phyloP scores from a whole-genome alignment of 257 asterid species.

The Plantago major region DNA sequence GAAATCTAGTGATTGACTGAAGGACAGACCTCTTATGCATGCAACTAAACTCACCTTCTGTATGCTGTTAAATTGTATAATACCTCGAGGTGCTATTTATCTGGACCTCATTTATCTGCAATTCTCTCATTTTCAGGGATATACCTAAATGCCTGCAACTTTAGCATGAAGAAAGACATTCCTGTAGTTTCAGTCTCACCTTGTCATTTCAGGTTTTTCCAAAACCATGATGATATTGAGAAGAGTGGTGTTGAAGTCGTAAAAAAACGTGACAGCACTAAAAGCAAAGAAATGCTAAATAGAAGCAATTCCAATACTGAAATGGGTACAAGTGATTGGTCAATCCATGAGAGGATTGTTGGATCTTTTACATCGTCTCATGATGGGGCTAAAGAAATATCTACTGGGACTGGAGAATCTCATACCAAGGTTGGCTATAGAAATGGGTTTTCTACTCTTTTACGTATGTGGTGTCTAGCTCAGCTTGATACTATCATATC shows the following conservation, averaged over 20 bases:
- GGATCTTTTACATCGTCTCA: conserved; percentile 38
- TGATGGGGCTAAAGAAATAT: conserved; percentile 31
- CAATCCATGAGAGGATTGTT: conserved; percentile 59
- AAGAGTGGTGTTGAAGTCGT: conserved; percentile 33
- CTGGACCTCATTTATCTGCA: conserved; percentile 20
- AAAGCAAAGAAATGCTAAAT: conserved; percentile 27
- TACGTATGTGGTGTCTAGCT: conserved; percentile 69
- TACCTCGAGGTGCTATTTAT: not conserved
- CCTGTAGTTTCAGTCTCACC: conserved; percentile 66
- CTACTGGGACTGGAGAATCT: conserved; percentile 32
- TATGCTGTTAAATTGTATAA: not conserved
- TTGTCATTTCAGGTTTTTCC: conserved; percentile 56
- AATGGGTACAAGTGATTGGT: conserved; percentile 63
- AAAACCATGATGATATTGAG: conserved; percentile 36
- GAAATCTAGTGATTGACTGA: not conserved
- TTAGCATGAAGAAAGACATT: conserved; percentile 43
- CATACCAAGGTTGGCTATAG: conserved; percentile 32
- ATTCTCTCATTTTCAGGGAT: conserved; percentile 56
- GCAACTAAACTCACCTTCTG: not conserved
- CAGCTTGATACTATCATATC: conserved; percentile 51
- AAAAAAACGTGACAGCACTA: conserved; percentile 35
- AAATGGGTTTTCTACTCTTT: conserved; percentile 49
- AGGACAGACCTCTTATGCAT: not conserved
- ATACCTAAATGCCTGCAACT: conserved; percentile 44
- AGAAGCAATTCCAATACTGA: conserved; percentile 41